Percentiles rank a stretch among this genome's conserved stretches.
These are phyloP conservation scores for Podaxis pistillaris DNA, from an alignment of 768 basidiomycete species.

Conservation along the genomic window DNA sequence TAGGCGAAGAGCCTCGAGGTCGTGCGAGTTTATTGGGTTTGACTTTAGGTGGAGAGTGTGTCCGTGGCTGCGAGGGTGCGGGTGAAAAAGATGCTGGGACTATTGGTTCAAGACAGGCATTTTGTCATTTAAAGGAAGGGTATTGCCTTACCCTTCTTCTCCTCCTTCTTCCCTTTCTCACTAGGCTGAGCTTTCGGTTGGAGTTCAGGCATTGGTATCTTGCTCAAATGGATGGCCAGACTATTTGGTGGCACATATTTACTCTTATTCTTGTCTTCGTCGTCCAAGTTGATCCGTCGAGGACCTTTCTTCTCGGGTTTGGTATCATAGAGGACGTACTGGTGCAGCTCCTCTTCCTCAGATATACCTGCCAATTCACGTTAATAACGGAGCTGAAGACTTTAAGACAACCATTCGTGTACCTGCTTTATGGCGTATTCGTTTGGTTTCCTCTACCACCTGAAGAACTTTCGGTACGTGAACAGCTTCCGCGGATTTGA, in stretches of 20 bases:
- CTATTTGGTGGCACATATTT: conserved; percentile 68
- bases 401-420: conserved; percentile 13
- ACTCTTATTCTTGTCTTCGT: conserved; percentile 41
- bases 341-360: conserved; percentile 64
- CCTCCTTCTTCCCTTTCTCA: conserved; percentile 36
- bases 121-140: conserved; percentile 15
- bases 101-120: neutral
- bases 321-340: conserved; percentile 75
- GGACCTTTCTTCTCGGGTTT: conserved; percentile 49
- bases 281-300: conserved; percentile 68
- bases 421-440: conserved; percentile 77
- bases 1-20: conserved; percentile 15
- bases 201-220: conserved; percentile 85
- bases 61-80: neutral
- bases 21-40: conserved; percentile 21
- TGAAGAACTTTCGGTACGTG: conserved; percentile 78
- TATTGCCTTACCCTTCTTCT: conserved; percentile 40
- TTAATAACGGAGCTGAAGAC: conserved; percentile 4
- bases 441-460: conserved; percentile 77
- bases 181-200: conserved; percentile 44
- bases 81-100: conserved; percentile 13
- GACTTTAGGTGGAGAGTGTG: conserved; percentile 2
- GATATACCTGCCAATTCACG: conserved; percentile 31
- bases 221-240: conserved; percentile 75
- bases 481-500: conserved; percentile 59